These are phyloP conservation scores for Sergeia podlipaevii DNA, from an alignment of 208 protist genomes.

Conservation along the genomic window DNA sequence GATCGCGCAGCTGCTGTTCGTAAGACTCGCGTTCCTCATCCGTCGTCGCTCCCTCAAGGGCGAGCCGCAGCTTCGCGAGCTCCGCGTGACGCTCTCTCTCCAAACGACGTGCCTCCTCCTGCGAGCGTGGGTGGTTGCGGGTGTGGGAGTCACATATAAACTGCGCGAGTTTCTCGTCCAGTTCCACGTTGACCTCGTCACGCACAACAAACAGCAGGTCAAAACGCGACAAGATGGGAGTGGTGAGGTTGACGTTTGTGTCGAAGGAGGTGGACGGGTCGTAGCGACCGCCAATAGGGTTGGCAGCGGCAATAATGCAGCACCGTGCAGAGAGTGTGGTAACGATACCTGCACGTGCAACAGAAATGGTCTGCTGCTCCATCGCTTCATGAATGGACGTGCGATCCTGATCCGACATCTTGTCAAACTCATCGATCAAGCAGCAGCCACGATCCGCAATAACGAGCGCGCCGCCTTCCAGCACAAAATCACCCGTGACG, in stretches of 20 bases:
- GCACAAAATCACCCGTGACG: slow-evolving; percentile 98
- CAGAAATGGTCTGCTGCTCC: slow-evolving; percentile 99
- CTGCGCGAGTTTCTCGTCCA: slow-evolving; percentile 92
- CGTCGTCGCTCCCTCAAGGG: slow-evolving; percentile 61
- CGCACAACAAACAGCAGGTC: slow-evolving; percentile 93
- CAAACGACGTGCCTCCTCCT: slow-evolving; percentile 45
- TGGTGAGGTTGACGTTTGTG: slow-evolving; percentile 98
- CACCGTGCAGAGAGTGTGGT: slow-evolving; percentile 97
- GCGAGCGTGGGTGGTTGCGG: slow-evolving; percentile 82
- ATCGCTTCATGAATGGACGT: slow-evolving; percentile 99
- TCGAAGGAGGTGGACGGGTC: slow-evolving; percentile 94
- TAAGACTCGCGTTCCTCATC: slow-evolving; percentile 54
- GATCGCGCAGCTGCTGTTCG: slow-evolving; percentile 44
- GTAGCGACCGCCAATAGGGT: slow-evolving; percentile 98
- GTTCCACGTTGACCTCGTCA: slow-evolving; percentile 95
- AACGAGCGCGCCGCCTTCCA: slow-evolving; percentile 99
- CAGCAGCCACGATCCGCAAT: slow-evolving; percentile 99
- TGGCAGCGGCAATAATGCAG: slow-evolving; percentile 99
- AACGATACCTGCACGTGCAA: slow-evolving; percentile 99
- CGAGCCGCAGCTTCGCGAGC: slow-evolving; percentile 54
- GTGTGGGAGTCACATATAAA: slow-evolving; percentile 97
- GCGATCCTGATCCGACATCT: slow-evolving; percentile 99
- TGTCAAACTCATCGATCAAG: slow-evolving; percentile 99
- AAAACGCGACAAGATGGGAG: slow-evolving; percentile 99
- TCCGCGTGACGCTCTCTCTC: slow-evolving; percentile 56